Evolutionary conservation across 2,329 filamentous ascomycete genomes (phyloP).

Genomic region (Diaporthe aspalathi): DNA sequence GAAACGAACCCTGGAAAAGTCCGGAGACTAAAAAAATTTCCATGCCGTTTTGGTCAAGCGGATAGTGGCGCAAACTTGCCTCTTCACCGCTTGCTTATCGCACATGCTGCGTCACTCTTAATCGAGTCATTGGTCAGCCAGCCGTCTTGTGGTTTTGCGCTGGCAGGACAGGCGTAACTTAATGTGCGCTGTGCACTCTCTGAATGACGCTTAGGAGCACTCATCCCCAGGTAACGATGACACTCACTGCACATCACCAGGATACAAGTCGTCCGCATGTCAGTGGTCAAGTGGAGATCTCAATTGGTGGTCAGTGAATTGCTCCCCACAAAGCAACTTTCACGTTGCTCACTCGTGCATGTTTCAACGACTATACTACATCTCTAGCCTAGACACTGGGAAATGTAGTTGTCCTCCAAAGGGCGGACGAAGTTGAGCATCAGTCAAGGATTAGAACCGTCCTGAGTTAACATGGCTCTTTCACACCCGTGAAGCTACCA

Average conservation of each 20-base stretch:
- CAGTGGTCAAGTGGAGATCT: no score
- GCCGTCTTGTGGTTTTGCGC: neutral
- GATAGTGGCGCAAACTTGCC: slow-evolving; percentile 24
- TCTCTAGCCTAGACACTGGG: no score
- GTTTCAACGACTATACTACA: no score
- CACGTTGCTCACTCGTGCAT: neutral
- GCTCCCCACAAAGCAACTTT: neutral
- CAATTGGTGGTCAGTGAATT: neutral
- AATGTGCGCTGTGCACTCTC: neutral
- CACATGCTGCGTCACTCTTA: neutral
- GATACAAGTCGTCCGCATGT: neutral
- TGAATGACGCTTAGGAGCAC: neutral
- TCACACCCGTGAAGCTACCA: no score
- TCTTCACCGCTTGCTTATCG: slow-evolving; percentile 27
- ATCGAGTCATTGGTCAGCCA: slow-evolving; percentile 28
- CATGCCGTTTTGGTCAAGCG: slow-evolving; percentile 19
- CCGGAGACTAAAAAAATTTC: slow-evolving; percentile 12
- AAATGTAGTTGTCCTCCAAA: no score
- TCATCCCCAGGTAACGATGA: neutral
- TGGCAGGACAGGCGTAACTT: neutral
- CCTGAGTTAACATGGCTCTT: no score
- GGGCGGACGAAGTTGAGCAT: no score
- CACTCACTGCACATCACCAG: neutral
- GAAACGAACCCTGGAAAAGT: neutral
- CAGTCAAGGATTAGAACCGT: no score